Base-by-base conservation (phyloP, 768 basidiomycete genomes). In the Macrolepiota albuminosa region DNA sequence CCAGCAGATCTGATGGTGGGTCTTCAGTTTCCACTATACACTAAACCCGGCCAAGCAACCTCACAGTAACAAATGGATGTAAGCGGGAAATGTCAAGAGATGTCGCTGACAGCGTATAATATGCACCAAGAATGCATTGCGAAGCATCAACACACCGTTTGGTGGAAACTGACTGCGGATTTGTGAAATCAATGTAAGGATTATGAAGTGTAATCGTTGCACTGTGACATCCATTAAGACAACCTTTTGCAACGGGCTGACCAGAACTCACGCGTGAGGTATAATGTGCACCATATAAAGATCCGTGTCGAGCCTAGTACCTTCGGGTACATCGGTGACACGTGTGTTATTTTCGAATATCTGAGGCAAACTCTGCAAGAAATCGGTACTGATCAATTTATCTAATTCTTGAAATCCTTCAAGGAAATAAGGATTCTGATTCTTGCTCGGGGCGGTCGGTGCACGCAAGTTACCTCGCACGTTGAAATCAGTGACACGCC, bases 181-280 rank as follows among this genome's bases (percentile, higher is more conserved):
- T 84, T 18, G 80, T 76, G 68, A 93, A 87, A 70, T 93, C 85
- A 59, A 93, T 77, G 71, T 89, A 93, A 9, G 88, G 84, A 68
- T 92, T 93, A 68, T 94, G 92, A 55, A 94, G 80, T 6, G 93
- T 93, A 62, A 94, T 94, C 10, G 86, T 84, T 11, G 92, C 92
- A n/a, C 91, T 93, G 68, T 21, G 53, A 58, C 21, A 24, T 58
- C 51, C 45, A 34, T 64, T 58, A 14, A 48, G 16, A 31, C 6
- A 18, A 66, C 59, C 50, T 61, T 43, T 39, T 67, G 54, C 60
- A 36, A 48, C 57, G 59, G 40, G 24, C 47, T 48, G 40, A 49
- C 45, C 61, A 36, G 42, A 60, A 61, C 87, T 71, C 73, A 92
- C 91, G 92, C 91, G 69, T 94, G 87, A 21, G 92, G 92, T 61